Percentiles rank a stretch among this genome's conserved stretches.
Conservation (phyloP, 805 yeast genomes). For the Kodamaea leandrae region DNA sequence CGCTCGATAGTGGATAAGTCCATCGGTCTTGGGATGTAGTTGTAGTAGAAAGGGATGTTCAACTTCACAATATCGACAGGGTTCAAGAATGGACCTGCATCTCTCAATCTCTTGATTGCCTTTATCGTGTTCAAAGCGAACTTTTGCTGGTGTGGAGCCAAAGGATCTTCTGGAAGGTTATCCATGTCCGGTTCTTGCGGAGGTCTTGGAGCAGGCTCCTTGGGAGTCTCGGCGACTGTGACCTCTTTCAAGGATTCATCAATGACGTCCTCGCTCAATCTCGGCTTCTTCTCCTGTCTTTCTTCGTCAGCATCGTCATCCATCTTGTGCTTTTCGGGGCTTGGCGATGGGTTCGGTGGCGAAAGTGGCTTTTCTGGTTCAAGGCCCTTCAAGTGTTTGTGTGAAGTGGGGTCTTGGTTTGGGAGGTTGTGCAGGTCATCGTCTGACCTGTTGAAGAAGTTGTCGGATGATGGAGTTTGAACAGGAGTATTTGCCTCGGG, state of each 20-base stretch:
- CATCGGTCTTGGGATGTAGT: constrained; percentile 84
- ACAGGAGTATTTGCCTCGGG: constrained; percentile 39
- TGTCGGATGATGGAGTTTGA: constrained; percentile 38
- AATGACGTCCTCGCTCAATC: constrained; percentile 15
- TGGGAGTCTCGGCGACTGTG: constrained; percentile 4
- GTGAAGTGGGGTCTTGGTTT: constrained; percentile 4
- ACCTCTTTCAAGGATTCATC: constrained; percentile 9
- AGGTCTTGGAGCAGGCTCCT: constrained; percentile 71
- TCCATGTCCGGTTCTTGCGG: constrained; percentile 70
- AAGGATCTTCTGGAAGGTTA: constrained; percentile 62
- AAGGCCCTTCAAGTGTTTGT: constrained; percentile 9
- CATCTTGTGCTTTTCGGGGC: constrained; percentile 34
- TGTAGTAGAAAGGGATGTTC: constrained; percentile 88
- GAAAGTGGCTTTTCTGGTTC: constrained; percentile 40
- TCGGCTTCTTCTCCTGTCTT: constrained; percentile 19
- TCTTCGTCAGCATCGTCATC: constrained; percentile 25
- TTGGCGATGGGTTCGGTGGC: constrained; percentile 47
- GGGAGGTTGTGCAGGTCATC: constrained; percentile 13
- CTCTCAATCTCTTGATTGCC: constrained; percentile 85
- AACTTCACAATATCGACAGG: constrained; percentile 90
- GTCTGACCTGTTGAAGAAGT: constrained; percentile 23
- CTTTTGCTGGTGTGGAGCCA: constrained; percentile 81
- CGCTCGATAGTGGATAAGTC: constrained; percentile 88
- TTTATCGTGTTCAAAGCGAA: constrained; percentile 76
- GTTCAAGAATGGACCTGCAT: constrained; percentile 81